Evolutionary conservation across 495 filamentous ascomycete species (phyloP).

Genomic region (Aspergillus olivimuriae): DNA sequence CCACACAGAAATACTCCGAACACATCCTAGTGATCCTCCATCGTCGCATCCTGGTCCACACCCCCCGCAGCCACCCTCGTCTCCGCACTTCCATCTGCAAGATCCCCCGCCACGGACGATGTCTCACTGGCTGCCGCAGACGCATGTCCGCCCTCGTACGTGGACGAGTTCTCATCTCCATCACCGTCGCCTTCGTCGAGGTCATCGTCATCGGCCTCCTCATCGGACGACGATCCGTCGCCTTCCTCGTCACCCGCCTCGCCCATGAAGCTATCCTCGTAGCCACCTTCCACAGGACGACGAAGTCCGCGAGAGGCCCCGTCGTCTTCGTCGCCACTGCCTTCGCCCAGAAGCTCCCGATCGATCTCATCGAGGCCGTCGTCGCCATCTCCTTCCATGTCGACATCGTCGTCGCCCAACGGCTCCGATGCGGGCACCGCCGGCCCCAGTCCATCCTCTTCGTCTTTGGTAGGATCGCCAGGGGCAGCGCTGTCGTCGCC

Average conservation of each 20-base stretch:
- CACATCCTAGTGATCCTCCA: slow-evolving; percentile 15
- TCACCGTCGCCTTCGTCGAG: slow-evolving; percentile 24
- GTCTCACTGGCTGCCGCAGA: slow-evolving; percentile 34
- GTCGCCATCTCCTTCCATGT: slow-evolving; percentile 36
- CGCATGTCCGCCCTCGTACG: slow-evolving; percentile 35
- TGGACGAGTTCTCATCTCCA: slow-evolving; percentile 37
- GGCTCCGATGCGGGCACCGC: slow-evolving; percentile 11
- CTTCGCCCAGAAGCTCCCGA: slow-evolving; percentile 45
- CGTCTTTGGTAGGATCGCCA: slow-evolving; percentile 12
- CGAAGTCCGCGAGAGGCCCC: slow-evolving; percentile 12
- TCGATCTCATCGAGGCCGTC: slow-evolving; percentile 45
- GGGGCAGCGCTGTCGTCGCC: slow-evolving; percentile 7
- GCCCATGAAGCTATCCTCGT: slow-evolving; percentile 24
- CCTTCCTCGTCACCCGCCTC: slow-evolving; percentile 24
- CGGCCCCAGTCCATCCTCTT: slow-evolving; percentile 19
- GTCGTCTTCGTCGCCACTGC: slow-evolving; percentile 37
- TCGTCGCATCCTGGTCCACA: slow-evolving; percentile 27
- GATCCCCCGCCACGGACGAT: slow-evolving; percentile 24
- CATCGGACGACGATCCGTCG: slow-evolving; percentile 22
- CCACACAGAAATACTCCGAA: not conserved
- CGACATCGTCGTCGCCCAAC: slow-evolving; percentile 21
- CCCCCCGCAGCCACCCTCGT: slow-evolving; percentile 7
- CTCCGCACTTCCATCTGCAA: slow-evolving; percentile 8
- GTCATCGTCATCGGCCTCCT: slow-evolving; percentile 32
- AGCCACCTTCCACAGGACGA: slow-evolving; percentile 16